Base-by-base conservation (phyloP, 2,329 filamentous ascomycete species). In the Drechmeria coniospora region DNA sequence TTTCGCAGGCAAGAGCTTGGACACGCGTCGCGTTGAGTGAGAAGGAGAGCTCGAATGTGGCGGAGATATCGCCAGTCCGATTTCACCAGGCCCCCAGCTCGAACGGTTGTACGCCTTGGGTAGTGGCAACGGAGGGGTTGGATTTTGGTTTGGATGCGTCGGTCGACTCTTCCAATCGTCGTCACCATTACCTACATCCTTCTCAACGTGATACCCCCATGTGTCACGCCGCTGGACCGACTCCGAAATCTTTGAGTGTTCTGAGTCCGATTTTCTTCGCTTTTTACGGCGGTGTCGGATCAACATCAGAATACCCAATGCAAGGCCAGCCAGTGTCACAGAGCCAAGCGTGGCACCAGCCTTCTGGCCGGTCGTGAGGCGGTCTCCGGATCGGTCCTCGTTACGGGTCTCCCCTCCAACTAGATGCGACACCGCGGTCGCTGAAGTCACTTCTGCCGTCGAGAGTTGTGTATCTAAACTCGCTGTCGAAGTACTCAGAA, bases 311-410 rank as follows among this genome's bases (percentile, higher is more conserved):
- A 71, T 57, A 9, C 53, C 55, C 16, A 69, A 40, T 5, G 58
- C 63, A 12, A 75, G 38, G 4, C 59, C 46, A 4, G 62, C 50
- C 2, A 59, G 61, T 4, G 61, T 64, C 4, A 60, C 56, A 8
- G 61, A 54, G 5, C 68, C 74, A 4, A 72, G 53, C 1, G 62
- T 54, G 32, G 79, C 71, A 6, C 72, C 74, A 12, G 60, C 61
- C 25, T 76, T 59, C 35, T 73, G 65, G 4, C 49, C 50, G 6
- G 51, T 53, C 17, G 36, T 51, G 4, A 39, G 10, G 56, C 45
- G 17, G 29, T 31, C n/a, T 18, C 23, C 10, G 26, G 15, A 8
- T 8, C 7, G 7, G 6, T 5, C 12, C 8, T 24, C 15, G 6
- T 25, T 25, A 13, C 25, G 15, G 10, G 30, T 29, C n/a, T 34